These are phyloP conservation scores for Trichoderma oligosporum DNA, from an alignment of 2,329 filamentous ascomycete genomes.

Conservation along the genomic window DNA sequence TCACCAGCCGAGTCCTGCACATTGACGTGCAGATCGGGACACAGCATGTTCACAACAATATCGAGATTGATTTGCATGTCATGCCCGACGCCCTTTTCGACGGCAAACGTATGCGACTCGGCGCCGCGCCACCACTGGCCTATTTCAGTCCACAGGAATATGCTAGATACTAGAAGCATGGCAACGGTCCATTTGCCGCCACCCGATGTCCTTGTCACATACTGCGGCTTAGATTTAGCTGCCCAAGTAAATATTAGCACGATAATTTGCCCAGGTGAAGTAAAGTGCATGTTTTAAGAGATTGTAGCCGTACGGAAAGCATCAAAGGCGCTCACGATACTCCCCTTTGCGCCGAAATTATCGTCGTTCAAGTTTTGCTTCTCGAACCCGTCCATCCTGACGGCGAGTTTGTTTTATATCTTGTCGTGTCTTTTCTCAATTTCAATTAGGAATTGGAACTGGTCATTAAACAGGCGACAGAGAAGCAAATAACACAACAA, in stretches of 20 bases:
- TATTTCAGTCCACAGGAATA: conserved; percentile 76
- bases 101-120: conserved; percentile 85
- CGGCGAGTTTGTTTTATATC: too few relatives aligned
- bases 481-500: not conserved
- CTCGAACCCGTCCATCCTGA: conserved; percentile 72
- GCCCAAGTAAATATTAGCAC: conserved; percentile 24
- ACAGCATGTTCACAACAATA: conserved; percentile 85
- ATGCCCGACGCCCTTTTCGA: conserved; percentile 87
- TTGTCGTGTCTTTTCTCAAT: not conserved
- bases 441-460: not conserved
- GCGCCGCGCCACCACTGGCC: conserved; percentile 77
- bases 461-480: not conserved
- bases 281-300: not conserved
- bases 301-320: conserved; percentile 72
- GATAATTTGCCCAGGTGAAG: not conserved
- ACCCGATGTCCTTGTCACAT: conserved; percentile 75
- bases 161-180: conserved; percentile 68
- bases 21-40: conserved; percentile 86
- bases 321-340: conserved; percentile 83
- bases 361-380: conserved; percentile 67
- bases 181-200: conserved; percentile 92
- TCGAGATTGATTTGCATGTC: conserved; percentile 93
- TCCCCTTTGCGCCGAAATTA: conserved; percentile 69
- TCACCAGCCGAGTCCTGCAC: conserved; percentile 95
- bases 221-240: conserved; percentile 96